phyloP scores from a whole-genome alignment of 768 basidiomycete species.

The Collybia mongolica region DNA sequence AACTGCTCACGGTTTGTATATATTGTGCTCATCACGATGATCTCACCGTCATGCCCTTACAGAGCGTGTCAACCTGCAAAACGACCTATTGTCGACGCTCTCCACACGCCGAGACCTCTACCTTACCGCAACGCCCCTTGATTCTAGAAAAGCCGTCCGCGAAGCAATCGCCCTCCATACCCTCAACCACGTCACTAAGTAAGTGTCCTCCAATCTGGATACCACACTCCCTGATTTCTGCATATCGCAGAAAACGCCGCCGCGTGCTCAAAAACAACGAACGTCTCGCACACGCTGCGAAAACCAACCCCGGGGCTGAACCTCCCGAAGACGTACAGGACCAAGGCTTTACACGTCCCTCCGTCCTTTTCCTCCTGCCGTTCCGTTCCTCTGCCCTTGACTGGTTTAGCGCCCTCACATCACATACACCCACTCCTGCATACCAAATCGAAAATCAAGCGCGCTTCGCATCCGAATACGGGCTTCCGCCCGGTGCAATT shows the following conservation, averaged over 20 bases:
- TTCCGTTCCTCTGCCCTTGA: conserved; percentile 86
- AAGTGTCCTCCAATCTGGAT: conserved; percentile 14
- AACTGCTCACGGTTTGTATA: conserved; percentile 46
- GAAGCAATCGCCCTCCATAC: conserved; percentile 77
- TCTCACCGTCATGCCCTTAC: conserved; percentile 6
- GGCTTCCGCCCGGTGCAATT: conserved; percentile 70
- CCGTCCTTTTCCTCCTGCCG: conserved; percentile 87
- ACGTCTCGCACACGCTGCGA: conserved; percentile 71
- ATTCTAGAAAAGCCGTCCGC: conserved; percentile 59
- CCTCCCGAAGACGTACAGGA: conserved; percentile 82
- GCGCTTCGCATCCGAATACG: conserved; percentile 82
- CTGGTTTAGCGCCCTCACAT: conserved; percentile 79
- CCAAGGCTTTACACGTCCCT: conserved; percentile 97
- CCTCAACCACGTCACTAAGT: conserved; percentile 91
- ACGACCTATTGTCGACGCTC: conserved; percentile 64
- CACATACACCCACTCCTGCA: conserved; percentile 67
- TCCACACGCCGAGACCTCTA: conserved; percentile 78
- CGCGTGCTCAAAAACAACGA: conserved; percentile 93
- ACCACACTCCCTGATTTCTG: too few relatives aligned
- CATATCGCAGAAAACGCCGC: conserved; percentile 77
- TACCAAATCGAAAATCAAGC: conserved; percentile 88
- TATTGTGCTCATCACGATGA: background rate
- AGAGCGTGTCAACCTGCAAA: conserved; percentile 59
- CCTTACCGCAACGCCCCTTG: conserved; percentile 62
- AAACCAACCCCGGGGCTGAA: conserved; percentile 48